Percentiles rank a stretch among this genome's conserved stretches.
phyloP scores from a whole-genome alignment of 225 moss, liverwort and hornwort species.

The Antitrichia curtipendula region DNA sequence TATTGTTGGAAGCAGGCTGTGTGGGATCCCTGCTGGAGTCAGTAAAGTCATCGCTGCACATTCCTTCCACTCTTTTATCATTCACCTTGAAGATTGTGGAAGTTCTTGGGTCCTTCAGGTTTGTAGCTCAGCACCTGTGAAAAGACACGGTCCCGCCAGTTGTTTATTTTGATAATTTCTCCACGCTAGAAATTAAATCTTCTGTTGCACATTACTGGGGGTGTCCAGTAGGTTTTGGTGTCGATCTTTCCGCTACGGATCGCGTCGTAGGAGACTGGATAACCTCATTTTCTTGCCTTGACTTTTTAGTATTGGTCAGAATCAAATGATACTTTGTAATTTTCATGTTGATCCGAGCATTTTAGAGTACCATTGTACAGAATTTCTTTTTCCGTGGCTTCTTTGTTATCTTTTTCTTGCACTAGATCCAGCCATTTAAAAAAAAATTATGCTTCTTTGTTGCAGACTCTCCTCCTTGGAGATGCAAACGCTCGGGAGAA shows the following conservation, averaged over 20 bases:
- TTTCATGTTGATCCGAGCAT: not conserved
- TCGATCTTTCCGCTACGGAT: not conserved
- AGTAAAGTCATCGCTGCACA: conserved; percentile 32
- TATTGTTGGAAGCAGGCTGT: conserved; percentile 42
- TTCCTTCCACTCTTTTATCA: conserved; percentile 31
- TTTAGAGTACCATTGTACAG: not conserved
- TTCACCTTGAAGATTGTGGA: conserved; percentile 60
- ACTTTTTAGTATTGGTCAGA: not conserved
- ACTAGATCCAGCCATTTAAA: not conserved
- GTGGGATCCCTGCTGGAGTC: conserved; percentile 67
- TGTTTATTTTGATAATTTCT: not conserved
- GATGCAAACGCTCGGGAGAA: conserved; percentile 58
- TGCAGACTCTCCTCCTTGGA: conserved; percentile 70
- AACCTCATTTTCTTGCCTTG: not conserved
- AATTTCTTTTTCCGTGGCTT: not conserved
- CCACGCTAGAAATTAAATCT: not conserved
- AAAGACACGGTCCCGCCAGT: not conserved
- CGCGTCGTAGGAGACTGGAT: not conserved
- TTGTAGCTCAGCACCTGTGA: not conserved
- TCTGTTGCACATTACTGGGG: not conserved
- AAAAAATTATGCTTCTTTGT: not conserved
- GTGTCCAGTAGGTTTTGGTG: not conserved
- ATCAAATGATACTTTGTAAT: not conserved
- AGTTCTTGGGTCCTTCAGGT: conserved; percentile 83
- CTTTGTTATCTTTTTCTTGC: not conserved